These are phyloP conservation scores for Podospora pseudopauciseta DNA, from an alignment of 495 filamentous ascomycete species.

Conservation along the genomic window DNA sequence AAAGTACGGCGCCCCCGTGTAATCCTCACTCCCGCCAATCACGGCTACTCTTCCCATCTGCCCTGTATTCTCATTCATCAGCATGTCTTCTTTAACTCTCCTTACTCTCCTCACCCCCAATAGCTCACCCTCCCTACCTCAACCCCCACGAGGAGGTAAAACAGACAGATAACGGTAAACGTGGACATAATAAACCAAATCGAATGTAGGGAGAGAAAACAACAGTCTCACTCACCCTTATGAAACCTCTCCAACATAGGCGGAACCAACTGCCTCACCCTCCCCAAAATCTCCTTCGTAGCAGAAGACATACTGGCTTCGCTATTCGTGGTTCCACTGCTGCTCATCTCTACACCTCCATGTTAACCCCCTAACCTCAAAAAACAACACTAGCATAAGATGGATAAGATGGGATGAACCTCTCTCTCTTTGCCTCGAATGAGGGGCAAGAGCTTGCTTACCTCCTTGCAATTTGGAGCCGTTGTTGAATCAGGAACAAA, in stretches of 20 bases:
- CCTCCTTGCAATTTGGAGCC: background rate
- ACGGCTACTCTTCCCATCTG: constrained; percentile 91
- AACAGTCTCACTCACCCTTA: constrained; percentile 62
- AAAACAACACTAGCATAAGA: background rate
- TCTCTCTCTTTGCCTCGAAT: no score
- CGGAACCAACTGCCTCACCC: constrained; percentile 86
- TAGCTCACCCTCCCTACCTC: background rate
- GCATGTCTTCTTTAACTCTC: background rate
- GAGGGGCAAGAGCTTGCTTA: background rate
- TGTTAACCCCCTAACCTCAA: background rate
- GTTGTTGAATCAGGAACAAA: background rate
- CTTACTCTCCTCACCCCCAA: background rate
- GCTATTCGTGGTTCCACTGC: constrained; percentile 5
- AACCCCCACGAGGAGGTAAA: background rate
- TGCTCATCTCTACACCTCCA: background rate
- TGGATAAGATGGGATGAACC: background rate
- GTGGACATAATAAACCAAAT: background rate
- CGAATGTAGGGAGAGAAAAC: constrained; percentile 2
- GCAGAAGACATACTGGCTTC: constrained; percentile 41
- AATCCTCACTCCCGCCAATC: constrained; percentile 92
- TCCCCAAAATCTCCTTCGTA: constrained; percentile 65
- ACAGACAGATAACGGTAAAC: background rate
- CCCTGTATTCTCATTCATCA: constrained; percentile 41
- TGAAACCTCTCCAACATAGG: constrained; percentile 95
- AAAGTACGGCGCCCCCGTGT: constrained; percentile 96